Conservation (phyloP, 208 protist genomes). For the Herpetomonas tarakana region DNA sequence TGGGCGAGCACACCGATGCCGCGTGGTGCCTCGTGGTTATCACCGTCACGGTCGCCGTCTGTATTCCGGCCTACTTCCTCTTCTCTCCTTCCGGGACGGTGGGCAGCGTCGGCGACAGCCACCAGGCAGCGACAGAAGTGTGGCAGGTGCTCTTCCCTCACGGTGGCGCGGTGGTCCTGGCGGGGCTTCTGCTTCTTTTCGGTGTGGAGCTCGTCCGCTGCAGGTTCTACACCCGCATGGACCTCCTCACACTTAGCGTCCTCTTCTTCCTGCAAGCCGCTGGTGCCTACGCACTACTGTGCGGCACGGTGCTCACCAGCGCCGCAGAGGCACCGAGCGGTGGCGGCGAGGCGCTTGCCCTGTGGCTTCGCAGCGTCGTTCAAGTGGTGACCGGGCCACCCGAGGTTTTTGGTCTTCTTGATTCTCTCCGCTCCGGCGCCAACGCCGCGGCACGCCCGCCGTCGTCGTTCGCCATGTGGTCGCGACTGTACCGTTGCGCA, state of each 20-base stretch:
- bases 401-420: neutral
- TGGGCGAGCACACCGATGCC: conserved; percentile 1
- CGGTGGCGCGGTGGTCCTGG: neutral
- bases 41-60: neutral
- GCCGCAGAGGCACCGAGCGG: neutral
- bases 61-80: neutral
- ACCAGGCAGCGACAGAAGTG: too few relatives aligned
- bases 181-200: neutral
- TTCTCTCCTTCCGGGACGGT: too few relatives aligned
- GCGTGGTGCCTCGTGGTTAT: neutral
- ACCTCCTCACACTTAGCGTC: neutral
- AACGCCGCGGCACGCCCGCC: neutral
- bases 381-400: neutral
- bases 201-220: neutral
- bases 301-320: neutral
- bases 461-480: conserved; percentile 4
- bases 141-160: too few relatives aligned
- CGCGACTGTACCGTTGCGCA: conserved; percentile 15
- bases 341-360: neutral
- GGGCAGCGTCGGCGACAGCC: neutral
- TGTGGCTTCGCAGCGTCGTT: conserved; percentile 4
- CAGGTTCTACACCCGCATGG: neutral
- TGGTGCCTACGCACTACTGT: neutral
- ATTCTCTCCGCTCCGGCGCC: neutral
- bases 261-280: neutral